A percentile compares a stretch with the other conserved stretches of the same genome.
These are phyloP conservation scores for Nakaseomyces nivariensis DNA, from an alignment of 1,139 yeast species.

Conservation along the genomic window DNA sequence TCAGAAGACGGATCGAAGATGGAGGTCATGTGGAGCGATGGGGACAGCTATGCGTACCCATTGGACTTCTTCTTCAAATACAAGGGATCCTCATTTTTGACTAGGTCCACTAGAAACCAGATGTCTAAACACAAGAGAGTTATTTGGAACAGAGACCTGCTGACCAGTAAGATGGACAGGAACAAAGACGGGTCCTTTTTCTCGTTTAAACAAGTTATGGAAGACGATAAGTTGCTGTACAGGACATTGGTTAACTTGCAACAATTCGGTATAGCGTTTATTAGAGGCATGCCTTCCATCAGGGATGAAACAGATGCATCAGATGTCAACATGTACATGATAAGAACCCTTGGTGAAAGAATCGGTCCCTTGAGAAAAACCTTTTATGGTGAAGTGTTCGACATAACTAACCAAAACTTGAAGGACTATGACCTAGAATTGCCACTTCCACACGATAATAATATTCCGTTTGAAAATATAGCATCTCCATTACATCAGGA, in stretches of 20 bases:
- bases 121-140: slow-evolving; percentile 30
- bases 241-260: slow-evolving; percentile 41
- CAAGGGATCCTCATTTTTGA: slow-evolving; percentile 30
- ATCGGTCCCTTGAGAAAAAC: slow-evolving; percentile 68
- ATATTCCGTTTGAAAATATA: slow-evolving; percentile 62
- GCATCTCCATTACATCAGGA: slow-evolving; percentile 77
- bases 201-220: slow-evolving; percentile 17
- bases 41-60: slow-evolving; percentile 40
- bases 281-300: slow-evolving; percentile 43
- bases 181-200: slow-evolving; percentile 37
- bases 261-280: slow-evolving; percentile 48
- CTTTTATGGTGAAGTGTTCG: slow-evolving; percentile 66
- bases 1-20: slow-evolving; percentile 31
- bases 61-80: slow-evolving; percentile 39
- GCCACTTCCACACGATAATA: slow-evolving; percentile 39
- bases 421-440: neutral
- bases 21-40: slow-evolving; percentile 47
- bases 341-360: slow-evolving; percentile 42
- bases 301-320: slow-evolving; percentile 12
- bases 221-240: slow-evolving; percentile 32
- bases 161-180: slow-evolving; percentile 22
- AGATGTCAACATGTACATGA: slow-evolving; percentile 21
- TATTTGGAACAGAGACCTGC: slow-evolving; percentile 36
- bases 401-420: slow-evolving; percentile 46
- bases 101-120: slow-evolving; percentile 29